Percentiles rank a stretch among this genome's conserved stretches.
Evolutionary conservation across 768 basidiomycete genomes (phyloP).

Genomic region (Tulasnella sp.): DNA sequence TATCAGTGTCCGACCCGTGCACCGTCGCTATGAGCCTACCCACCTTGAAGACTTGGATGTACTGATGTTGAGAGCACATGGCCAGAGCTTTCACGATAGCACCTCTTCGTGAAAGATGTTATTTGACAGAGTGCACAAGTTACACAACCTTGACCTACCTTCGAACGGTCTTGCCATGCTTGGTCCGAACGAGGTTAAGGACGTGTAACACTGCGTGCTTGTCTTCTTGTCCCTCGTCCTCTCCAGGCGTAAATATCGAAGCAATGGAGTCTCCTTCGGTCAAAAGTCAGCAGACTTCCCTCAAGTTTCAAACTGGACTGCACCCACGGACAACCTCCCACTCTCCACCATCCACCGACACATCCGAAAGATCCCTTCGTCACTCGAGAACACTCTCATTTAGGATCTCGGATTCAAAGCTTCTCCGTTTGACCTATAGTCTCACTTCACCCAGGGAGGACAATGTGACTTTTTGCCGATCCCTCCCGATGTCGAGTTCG

Average conservation of each 20-base stretch:
- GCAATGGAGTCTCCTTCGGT: conserved; percentile 78
- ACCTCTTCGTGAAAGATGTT: conserved; percentile 45
- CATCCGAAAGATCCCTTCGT: too few species aligned
- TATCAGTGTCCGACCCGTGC: not conserved
- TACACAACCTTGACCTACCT: conserved; percentile 41
- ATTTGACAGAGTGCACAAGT: not conserved
- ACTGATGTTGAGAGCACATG: conserved; percentile 85
- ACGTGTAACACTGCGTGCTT: conserved; percentile 62
- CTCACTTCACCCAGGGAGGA: too few species aligned
- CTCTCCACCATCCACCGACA: too few species aligned
- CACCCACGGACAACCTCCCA: too few species aligned
- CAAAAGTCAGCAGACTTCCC: too few species aligned
- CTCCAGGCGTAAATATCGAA: conserved; percentile 52
- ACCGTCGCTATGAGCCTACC: not conserved
- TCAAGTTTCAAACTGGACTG: too few species aligned
- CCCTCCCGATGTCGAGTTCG: too few species aligned
- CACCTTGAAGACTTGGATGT: conserved; percentile 93
- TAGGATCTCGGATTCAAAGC: too few species aligned
- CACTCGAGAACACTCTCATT: too few species aligned
- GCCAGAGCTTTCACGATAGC: conserved; percentile 92
- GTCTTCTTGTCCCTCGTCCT: conserved; percentile 21
- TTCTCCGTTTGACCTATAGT: too few species aligned
- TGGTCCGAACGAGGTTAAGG: conserved; percentile 81
- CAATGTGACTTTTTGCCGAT: too few species aligned
- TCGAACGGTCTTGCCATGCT: conserved; percentile 73